Evolutionary conservation across 2,329 filamentous ascomycete genomes (phyloP), one percentile per base, ranked within the genome.

Genomic region (Xylariaceae sp.): DNA sequence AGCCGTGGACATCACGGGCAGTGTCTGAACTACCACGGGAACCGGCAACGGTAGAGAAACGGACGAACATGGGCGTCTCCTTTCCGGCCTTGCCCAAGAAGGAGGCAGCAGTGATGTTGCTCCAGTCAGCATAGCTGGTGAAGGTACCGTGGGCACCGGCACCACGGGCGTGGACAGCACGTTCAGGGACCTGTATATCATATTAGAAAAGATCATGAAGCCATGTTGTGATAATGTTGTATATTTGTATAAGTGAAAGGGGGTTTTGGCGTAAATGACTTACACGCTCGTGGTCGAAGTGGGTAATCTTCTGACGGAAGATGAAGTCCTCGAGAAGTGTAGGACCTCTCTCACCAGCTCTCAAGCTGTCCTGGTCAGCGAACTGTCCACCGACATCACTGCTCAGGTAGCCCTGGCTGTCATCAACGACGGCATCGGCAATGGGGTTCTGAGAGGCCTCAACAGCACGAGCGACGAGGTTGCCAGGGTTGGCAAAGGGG

Each of bases 341-440:
- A 9, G 83, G 79, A 2, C 84, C 84, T 50, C 87, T 78, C 6
- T 81, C 78, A 2, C 88, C 88, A n/a, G 81, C 86, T 66, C 80
- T 86, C 44, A 90, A 74, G 66, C 84, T 88, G 62, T 81, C 77
- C 67, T 88, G 85, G 35, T 90, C 88, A 51, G 78, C 77, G 47
- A 90, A 86, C 0, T 86, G 87, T 0, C 83, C 86, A 9, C 88
- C 88, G 23, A 83, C 83, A 68, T 90, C 88, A 34, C 82, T 83
- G 0, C 87, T 90, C 65, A 87, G 70, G 70, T 75, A 87, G 1
- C 76, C 76, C 39, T 80, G 70, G 51, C 76, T 77, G 64, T 87
- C 84, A 59, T 86, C 79, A 4, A 82, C 68, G 60, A 78, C 76
- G 54, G 75, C 77, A 51, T 71, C 61, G 5, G 66, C 64, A 3